Evolutionary conservation across 768 basidiomycete genomes (phyloP), one percentile per base, ranked within the genome.

Genomic region (Postia placenta): DNA sequence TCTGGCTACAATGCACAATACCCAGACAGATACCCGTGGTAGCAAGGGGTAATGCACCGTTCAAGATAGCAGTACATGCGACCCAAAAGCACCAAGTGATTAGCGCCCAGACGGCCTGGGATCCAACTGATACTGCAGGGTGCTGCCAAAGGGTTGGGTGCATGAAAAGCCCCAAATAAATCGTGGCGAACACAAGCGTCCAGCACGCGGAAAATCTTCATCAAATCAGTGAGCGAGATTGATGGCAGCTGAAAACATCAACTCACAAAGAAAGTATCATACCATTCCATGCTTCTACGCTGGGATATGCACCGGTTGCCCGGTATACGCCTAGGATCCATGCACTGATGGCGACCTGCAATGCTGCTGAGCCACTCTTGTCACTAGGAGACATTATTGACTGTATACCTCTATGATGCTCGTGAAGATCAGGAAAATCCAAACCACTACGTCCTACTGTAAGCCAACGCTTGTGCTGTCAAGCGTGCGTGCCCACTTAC

Each of bases 41-140:
- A 42, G 79, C 66, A 9, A 59, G 63, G 2, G 80, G 77, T 20
- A 78, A 59, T 5, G 78, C 70, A 30, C 68, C 67, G 53, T 79
- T 78, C 40, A 83, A 59, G 20, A 76, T 62, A 0, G 73, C 75
- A 3, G 79, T 71, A 37, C 79, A 78, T 12, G 79, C 67, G 17
- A 81, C 68, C 83, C 82, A 85, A 40, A 81, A 66, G 15, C 76
- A 56, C 79, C 78, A 81, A 12, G 81, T 82, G 1, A 74, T 50
- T 24, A 81, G 62, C 3, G 76, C 62, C 83, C 83, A 84, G 37
- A 82, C 64, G 11, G 70, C 71, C 56, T 84, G 83, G 0, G 79
- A 69, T 6, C 81, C 80, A 33, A 83, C 64, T 11, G 82, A 83
- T 9, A 75, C 69, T 14, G 81, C 52, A 3, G 76, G 70, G 48